Conservation (phyloP, 768 basidiomycete species). For the Hemileccinum impolitum region DNA sequence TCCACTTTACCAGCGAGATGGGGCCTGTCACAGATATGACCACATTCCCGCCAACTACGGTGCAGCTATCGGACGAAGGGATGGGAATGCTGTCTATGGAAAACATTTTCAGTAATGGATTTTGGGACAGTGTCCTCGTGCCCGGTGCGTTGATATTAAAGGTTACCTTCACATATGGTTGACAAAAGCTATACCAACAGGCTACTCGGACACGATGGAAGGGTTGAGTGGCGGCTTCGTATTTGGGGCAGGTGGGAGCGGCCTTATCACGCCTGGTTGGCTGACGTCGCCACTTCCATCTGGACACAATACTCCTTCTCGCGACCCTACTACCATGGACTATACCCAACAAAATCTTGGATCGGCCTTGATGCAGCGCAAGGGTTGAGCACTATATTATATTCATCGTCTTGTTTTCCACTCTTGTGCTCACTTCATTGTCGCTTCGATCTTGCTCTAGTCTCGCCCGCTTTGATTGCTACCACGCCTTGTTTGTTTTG, state of each 20-base stretch:
- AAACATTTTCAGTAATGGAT: conserved; percentile 70
- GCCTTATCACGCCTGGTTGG: conserved; percentile 73
- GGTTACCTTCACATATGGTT: neutral
- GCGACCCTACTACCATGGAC: conserved; percentile 24
- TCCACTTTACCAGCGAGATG: conserved; percentile 80
- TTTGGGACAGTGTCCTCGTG: conserved; percentile 87
- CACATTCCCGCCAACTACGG: conserved; percentile 88
- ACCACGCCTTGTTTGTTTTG: conserved; percentile 10
- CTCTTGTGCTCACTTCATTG: conserved; percentile 1
- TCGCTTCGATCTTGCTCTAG: neutral
- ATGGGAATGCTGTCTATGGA: conserved; percentile 71
- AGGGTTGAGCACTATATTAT: conserved; percentile 15
- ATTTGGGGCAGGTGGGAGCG: conserved; percentile 80
- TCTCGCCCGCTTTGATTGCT: conserved; percentile 5
- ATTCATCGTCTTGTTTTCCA: conserved; percentile 2
- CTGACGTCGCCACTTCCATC: conserved; percentile 59
- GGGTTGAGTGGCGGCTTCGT: conserved; percentile 84
- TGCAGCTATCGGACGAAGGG: conserved; percentile 40
- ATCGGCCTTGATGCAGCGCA: conserved; percentile 23
- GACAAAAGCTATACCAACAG: conserved; percentile 35
- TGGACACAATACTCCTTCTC: conserved; percentile 44
- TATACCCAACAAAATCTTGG: conserved; percentile 27
- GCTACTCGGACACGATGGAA: conserved; percentile 77
- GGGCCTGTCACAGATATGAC: conserved; percentile 79
- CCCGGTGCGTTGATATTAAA: conserved; percentile 54